These are phyloP conservation scores for Coemansia sp. DNA, from an alignment of 192 early-diverging fungal genomes.

Conservation along the genomic window DNA sequence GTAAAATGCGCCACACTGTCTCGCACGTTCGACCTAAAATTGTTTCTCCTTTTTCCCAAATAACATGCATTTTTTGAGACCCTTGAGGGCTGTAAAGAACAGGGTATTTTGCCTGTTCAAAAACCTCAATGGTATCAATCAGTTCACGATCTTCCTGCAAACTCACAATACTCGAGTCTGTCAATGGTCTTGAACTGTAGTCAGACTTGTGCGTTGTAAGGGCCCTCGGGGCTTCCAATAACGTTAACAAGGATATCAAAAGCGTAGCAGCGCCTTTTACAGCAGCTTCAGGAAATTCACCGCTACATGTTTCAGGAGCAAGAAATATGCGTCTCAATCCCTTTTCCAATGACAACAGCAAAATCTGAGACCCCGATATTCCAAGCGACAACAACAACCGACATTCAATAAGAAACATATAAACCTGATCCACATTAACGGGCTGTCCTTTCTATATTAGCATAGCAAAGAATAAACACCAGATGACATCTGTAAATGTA, in stretches of 20 bases:
- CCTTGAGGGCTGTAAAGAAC: constrained; percentile 17
- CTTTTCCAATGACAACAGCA: constrained; percentile 23
- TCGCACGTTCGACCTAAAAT: constrained; percentile 35
- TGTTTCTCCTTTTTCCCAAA: constrained; percentile 33
- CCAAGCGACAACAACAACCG: constrained; percentile 29
- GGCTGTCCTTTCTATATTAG: constrained; percentile 22
- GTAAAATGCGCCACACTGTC: constrained; percentile 24
- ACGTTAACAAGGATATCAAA: constrained; percentile 27
- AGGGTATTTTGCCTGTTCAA: constrained; percentile 22
- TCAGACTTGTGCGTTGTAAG: constrained; percentile 15
- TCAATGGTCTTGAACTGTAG: constrained; percentile 5
- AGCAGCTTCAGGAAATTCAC: constrained; percentile 25
- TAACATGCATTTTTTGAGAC: constrained; percentile 4
- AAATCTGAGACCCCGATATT: constrained; percentile 36
- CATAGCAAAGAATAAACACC: neutral
- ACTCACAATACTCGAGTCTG: constrained; percentile 21
- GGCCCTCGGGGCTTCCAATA: constrained; percentile 23
- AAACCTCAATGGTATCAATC: neutral
- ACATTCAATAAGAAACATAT: constrained; percentile 50
- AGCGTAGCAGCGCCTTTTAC: constrained; percentile 19
- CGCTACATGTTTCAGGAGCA: constrained; percentile 16
- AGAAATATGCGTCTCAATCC: constrained; percentile 36
- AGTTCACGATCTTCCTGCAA: neutral
- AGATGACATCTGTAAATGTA: neutral
- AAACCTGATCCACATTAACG: constrained; percentile 26